These are phyloP conservation scores for Leccinum glutinopallens DNA, from an alignment of 1,284 basidiomycete genomes.

Conservation along the genomic window DNA sequence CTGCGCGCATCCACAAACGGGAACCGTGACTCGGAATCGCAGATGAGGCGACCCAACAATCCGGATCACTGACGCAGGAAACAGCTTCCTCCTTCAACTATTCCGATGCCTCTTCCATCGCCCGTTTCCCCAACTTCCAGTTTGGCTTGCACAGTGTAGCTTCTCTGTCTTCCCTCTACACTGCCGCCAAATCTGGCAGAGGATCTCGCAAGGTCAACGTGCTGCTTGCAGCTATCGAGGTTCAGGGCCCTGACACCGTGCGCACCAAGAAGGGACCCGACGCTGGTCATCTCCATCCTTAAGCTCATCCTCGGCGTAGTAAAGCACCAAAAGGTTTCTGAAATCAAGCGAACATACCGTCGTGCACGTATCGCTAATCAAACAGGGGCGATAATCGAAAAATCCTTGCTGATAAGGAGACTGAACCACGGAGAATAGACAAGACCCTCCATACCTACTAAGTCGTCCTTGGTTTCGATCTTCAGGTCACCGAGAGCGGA, in stretches of 20 bases:
- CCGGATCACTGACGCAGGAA: slow-evolving; percentile 44
- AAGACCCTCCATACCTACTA: too few relatives aligned
- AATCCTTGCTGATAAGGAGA: too few relatives aligned
- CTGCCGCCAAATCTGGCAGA: slow-evolving; percentile 26
- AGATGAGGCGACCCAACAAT: slow-evolving; percentile 47
- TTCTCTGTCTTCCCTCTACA: slow-evolving; percentile 44
- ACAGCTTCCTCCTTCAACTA: slow-evolving; percentile 46
- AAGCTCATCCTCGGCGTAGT: slow-evolving; percentile 62
- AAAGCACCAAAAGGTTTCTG: too few relatives aligned
- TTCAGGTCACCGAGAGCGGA: too few relatives aligned
- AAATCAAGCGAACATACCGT: too few relatives aligned
- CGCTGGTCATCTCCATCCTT: slow-evolving; percentile 64
- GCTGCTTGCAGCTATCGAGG: slow-evolving; percentile 66
- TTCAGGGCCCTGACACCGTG: slow-evolving; percentile 71
- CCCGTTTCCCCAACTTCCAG: slow-evolving; percentile 65
- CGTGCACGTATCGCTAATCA: too few relatives aligned
- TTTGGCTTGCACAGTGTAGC: slow-evolving; percentile 62
- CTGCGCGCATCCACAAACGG: slow-evolving; percentile 12
- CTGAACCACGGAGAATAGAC: too few relatives aligned
- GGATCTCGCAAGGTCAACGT: slow-evolving; percentile 51
- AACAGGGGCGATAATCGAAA: too few relatives aligned
- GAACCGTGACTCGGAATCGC: slow-evolving; percentile 9
- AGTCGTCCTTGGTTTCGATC: too few relatives aligned
- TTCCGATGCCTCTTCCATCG: slow-evolving; percentile 67
- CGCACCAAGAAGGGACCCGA: slow-evolving; percentile 64